These are phyloP conservation scores for Prunus salicina DNA, from an alignment of 306 rosid species.

Conservation along the genomic window DNA sequence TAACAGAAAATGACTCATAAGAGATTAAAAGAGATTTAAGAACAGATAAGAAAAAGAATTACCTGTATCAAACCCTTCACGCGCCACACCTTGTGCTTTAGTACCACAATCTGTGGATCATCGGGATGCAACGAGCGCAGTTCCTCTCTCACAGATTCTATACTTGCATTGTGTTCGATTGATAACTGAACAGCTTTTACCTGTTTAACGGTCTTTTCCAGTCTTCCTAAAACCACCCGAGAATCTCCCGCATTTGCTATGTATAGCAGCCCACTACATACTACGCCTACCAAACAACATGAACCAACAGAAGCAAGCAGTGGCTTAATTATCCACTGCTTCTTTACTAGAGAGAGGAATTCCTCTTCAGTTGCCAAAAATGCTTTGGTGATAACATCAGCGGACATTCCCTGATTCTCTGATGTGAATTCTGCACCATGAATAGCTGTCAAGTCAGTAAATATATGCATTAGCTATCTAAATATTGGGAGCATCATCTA, in stretches of 20 bases:
- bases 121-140: conserved; percentile 73
- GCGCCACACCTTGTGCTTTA: conserved; percentile 96
- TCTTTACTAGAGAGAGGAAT: conserved; percentile 67
- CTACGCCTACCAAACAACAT: conserved; percentile 82
- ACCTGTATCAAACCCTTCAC: conserved; percentile 99
- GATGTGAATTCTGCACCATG: conserved; percentile 72
- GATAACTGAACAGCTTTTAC: conserved; percentile 85
- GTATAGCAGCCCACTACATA: conserved; percentile 76
- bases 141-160: conserved; percentile 83
- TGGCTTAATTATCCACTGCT: conserved; percentile 75
- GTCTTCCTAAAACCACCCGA: conserved; percentile 81
- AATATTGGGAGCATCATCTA: conserved; percentile 3
- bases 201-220: conserved; percentile 46
- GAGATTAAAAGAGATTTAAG: conserved; percentile 10
- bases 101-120: conserved; percentile 89
- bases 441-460: conserved; percentile 50
- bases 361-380: conserved; percentile 91
- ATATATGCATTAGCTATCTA: conserved; percentile 37
- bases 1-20: background rate
- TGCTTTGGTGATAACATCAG: conserved; percentile 76
- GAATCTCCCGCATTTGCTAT: conserved; percentile 98
- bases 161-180: conserved; percentile 85
- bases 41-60: conserved; percentile 15
- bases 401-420: conserved; percentile 75
- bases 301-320: conserved; percentile 88